Evolutionary conservation across 1,284 basidiomycete genomes (phyloP).

Genomic region (Cronartium quercuum): DNA sequence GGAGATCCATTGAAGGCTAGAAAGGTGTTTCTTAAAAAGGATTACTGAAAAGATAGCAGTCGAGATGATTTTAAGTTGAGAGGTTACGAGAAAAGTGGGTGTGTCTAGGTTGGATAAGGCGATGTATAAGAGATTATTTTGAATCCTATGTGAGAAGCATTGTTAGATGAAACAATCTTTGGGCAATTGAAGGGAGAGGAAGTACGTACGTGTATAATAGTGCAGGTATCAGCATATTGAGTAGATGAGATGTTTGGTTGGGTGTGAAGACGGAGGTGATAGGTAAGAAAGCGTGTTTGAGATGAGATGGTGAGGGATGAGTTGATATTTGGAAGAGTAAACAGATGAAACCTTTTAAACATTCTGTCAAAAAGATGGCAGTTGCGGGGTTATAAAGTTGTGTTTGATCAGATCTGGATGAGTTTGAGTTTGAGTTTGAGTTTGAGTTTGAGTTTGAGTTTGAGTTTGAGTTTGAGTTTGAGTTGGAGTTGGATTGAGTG

Average conservation of each 20-base stretch:
- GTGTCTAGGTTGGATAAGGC: not conserved
- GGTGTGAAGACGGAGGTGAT: not conserved
- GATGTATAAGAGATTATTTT: conserved; percentile 28
- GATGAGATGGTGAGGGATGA: not conserved
- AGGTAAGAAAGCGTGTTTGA: not conserved
- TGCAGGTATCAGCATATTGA: conserved; percentile 10
- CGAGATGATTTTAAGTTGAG: conserved; percentile 21
- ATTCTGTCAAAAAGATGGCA: conserved; percentile 25
- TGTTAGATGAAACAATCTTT: not conserved
- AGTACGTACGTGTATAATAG: conserved; percentile 20
- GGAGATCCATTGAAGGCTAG: not conserved
- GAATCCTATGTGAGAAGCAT: not conserved
- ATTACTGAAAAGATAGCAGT: conserved; percentile 7
- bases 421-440: too few relatives aligned
- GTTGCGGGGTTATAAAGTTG: conserved; percentile 29
- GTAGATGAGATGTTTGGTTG: not conserved
- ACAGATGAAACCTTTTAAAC: conserved; percentile 12
- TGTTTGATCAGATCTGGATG: too few relatives aligned
- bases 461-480: too few relatives aligned
- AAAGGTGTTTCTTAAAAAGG: not conserved
- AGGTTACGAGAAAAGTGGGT: conserved; percentile 12
- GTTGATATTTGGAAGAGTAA: not conserved
- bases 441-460: too few relatives aligned
- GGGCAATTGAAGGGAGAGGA: not conserved
- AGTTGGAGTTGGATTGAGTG: too few relatives aligned